Conservation (phyloP, 345 rosid genomes). For the Gossypium thurberi region DNA sequence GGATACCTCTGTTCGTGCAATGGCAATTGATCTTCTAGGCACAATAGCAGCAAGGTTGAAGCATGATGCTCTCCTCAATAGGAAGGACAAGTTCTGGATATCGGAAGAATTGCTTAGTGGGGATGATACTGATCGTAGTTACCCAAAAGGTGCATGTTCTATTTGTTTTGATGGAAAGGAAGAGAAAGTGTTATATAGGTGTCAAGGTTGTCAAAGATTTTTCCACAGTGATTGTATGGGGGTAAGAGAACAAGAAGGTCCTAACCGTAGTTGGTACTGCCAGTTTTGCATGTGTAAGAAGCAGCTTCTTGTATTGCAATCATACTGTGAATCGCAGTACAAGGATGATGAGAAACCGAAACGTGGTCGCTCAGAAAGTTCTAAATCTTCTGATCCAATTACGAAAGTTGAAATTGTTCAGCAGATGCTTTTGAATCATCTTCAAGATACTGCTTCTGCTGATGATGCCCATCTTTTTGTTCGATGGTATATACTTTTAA, state of each 20-base stretch:
- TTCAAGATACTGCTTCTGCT: constrained; percentile 71
- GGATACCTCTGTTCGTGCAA: constrained; percentile 73
- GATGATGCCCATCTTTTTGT: constrained; percentile 78
- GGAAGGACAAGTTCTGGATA: constrained; percentile 57
- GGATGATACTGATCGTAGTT: constrained; percentile 31
- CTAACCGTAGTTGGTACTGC: constrained; percentile 68
- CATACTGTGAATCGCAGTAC: constrained; percentile 58
- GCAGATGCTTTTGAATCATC: constrained; percentile 86
- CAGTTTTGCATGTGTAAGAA: constrained; percentile 73
- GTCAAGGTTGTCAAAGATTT: constrained; percentile 71
- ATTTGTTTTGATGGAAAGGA: constrained; percentile 60
- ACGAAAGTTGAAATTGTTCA: constrained; percentile 70
- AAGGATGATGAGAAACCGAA: constrained; percentile 38
- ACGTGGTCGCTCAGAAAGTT: constrained; percentile 14
- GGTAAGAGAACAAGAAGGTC: constrained; percentile 64
- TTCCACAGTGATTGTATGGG: constrained; percentile 95
- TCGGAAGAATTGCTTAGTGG: constrained; percentile 47
- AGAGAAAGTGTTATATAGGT: constrained; percentile 50
- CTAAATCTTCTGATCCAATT: constrained; percentile 38
- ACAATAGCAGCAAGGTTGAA: constrained; percentile 87
- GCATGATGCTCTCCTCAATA: constrained; percentile 63
- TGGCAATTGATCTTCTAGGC: constrained; percentile 97
- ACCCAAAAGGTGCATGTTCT: constrained; percentile 55
- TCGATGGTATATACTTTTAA: constrained; percentile 59
- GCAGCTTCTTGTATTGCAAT: constrained; percentile 79